Evolutionary conservation across 257 asterid genomes (phyloP).

Genomic region (Gentiana straminea): DNA sequence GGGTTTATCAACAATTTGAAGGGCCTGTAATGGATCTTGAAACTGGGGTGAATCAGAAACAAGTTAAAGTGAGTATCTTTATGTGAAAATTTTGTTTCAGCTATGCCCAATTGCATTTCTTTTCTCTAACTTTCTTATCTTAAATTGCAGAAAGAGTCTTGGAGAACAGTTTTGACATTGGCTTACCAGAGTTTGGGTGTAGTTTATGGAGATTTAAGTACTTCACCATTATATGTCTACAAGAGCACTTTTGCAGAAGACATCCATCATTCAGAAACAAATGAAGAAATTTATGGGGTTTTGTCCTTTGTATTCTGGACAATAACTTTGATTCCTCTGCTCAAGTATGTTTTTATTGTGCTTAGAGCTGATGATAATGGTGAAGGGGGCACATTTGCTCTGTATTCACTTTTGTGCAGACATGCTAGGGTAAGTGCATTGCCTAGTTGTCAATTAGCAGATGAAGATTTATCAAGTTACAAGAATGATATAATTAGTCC

Average conservation of each 20-base stretch:
- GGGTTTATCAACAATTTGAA: slow-evolving; percentile 32
- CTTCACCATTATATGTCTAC: slow-evolving; percentile 78
- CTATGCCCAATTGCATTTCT: slow-evolving; percentile 3
- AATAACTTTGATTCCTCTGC: slow-evolving; percentile 61
- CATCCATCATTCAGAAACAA: slow-evolving; percentile 57
- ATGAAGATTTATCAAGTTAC: slow-evolving; percentile 63
- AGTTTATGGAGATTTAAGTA: slow-evolving; percentile 92
- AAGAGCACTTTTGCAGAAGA: slow-evolving; percentile 87
- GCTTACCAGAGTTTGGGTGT: slow-evolving; percentile 92
- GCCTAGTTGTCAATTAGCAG: slow-evolving; percentile 72
- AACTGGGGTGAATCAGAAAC: slow-evolving; percentile 42
- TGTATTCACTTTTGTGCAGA: slow-evolving; percentile 72
- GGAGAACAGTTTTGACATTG: slow-evolving; percentile 67
- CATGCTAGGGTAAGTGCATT: slow-evolving; percentile 70
- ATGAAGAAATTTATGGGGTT: slow-evolving; percentile 83
- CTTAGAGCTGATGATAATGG: slow-evolving; percentile 93
- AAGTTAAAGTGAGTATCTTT: slow-evolving; percentile 42
- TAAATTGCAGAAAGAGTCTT: slow-evolving; percentile 65
- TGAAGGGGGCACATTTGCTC: slow-evolving; percentile 93
- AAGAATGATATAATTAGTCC: slow-evolving; percentile 51
- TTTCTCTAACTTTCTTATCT: slow-evolving; percentile 3
- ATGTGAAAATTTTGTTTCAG: slow-evolving; percentile 4
- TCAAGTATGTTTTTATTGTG: slow-evolving; percentile 80
- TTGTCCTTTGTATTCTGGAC: slow-evolving; percentile 84
- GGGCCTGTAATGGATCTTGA: slow-evolving; percentile 63